phyloP scores from a whole-genome alignment of 1,284 basidiomycete genomes.

The Austroboletus novae-zelandiae region DNA sequence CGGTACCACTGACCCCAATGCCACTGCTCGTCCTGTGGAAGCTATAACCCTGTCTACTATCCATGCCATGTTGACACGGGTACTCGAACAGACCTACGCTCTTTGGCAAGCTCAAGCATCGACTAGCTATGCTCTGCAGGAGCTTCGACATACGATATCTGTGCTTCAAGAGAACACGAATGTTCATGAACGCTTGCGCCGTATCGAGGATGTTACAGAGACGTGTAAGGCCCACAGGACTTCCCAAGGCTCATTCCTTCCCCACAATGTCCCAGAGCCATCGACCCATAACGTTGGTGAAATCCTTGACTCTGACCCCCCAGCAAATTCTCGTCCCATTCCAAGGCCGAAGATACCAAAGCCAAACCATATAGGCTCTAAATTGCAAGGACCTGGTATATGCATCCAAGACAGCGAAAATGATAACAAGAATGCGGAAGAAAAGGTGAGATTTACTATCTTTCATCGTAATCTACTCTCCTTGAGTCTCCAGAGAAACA shows the following conservation, averaged over 20 bases:
- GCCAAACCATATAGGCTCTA: background rate
- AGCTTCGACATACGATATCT: slow-evolving; percentile 30
- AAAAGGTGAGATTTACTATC: slow-evolving; percentile 2
- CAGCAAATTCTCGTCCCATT: slow-evolving; percentile 3
- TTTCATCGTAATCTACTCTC: too few relatives aligned
- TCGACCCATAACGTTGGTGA: slow-evolving; percentile 18
- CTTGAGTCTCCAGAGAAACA: too few relatives aligned
- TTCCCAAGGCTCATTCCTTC: slow-evolving; percentile 25
- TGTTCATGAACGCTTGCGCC: slow-evolving; percentile 33
- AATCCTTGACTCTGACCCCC: slow-evolving; percentile 5
- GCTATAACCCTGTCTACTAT: slow-evolving; percentile 37
- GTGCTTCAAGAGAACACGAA: slow-evolving; percentile 30
- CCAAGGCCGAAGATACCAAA: background rate
- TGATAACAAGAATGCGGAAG: background rate
- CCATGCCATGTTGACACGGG: slow-evolving; percentile 41
- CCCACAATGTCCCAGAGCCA: slow-evolving; percentile 4
- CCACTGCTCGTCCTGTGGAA: slow-evolving; percentile 37
- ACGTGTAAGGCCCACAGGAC: slow-evolving; percentile 7
- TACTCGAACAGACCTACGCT: slow-evolving; percentile 47
- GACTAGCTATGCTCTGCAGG: slow-evolving; percentile 46
- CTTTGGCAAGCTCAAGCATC: slow-evolving; percentile 54
- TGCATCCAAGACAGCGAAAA: background rate
- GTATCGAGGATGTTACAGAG: slow-evolving; percentile 44
- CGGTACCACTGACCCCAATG: slow-evolving; percentile 27
- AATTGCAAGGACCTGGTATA: background rate